Base-by-base conservation (phyloP, 208 protist genomes). In the Trypanosoma conorhini region DNA sequence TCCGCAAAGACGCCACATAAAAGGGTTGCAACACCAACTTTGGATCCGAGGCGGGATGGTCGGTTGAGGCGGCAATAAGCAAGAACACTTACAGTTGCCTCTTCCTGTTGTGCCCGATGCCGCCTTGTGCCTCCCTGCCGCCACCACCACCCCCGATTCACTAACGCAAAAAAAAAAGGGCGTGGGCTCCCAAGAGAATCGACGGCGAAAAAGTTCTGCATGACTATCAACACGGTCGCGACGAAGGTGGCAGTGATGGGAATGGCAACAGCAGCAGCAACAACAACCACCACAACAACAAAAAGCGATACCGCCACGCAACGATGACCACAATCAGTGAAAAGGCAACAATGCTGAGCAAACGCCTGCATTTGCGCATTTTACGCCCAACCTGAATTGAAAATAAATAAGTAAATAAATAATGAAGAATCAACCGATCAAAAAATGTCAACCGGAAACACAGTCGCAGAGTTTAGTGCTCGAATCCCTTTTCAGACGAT, bases 401-500 rank as follows among this genome's bases (percentile, higher is more conserved):
- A 42, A 35, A 3, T 46, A 42, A 62, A 17, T 7, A 24, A 62
- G 28, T 42, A 42, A 35, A 42, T 3, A 22, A 62, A 48, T 1
- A 28, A 62, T 50, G 50, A 21, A 48, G 8, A 62, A 62, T 31
- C 30, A 31, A 48, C 5, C 1, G 21, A 48, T n/a, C 51, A 48
- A 62, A 62, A 62, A 46, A 62, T 12, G 50, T 13, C 24, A 62
- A 62, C 15, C 42, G 31, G 21, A 62, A 62, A 30, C 30, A 9
- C 28, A 17, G 28, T 38, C 22, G 5, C 17, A 54, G 40, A 64
- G 21, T 30, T 44, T 57, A 62, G n/a, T 56, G 24, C 40, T 38
- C 38, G 1, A 28, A 54, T 22, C 19, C 50, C 1, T 71, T 58
- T 15, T 51, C 17, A 12, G 54, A 38, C 10, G 0, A n/a, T 52